Conservation (phyloP, 352 stramenopile genomes). For the Pythium guiyangense region DNA sequence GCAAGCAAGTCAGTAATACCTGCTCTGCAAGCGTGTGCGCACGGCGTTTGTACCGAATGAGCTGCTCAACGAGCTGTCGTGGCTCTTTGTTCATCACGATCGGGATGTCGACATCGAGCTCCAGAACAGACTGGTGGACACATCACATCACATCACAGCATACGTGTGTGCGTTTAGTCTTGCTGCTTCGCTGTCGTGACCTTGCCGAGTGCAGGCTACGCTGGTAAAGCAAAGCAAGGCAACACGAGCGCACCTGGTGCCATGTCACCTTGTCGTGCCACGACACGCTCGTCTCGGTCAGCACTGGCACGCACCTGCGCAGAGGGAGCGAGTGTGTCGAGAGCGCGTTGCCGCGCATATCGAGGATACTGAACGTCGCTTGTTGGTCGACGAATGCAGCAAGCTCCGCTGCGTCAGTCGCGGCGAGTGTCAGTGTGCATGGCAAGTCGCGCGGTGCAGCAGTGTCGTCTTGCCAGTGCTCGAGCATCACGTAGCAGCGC, state of each 20-base stretch:
- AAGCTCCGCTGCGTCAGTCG: constrained; percentile 20
- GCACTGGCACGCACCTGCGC: constrained; percentile 42
- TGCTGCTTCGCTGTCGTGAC: no score
- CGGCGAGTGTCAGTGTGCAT: constrained; percentile 26
- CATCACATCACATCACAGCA: background rate
- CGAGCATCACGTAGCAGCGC: constrained; percentile 17
- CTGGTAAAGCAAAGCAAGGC: background rate
- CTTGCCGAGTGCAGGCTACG: no score
- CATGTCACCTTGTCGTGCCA: constrained; percentile 32
- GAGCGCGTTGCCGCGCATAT: constrained; percentile 12
- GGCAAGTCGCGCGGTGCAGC: constrained; percentile 25
- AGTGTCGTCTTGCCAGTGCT: constrained; percentile 6
- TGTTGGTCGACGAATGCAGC: constrained; percentile 29
- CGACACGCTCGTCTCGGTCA: constrained; percentile 32
- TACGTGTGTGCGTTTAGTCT: background rate
- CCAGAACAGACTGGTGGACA: constrained; percentile 19
- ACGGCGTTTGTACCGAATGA: constrained; percentile 33
- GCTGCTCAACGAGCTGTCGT: constrained; percentile 33
- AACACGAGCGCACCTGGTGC: constrained; percentile 26
- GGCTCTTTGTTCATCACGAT: constrained; percentile 42
- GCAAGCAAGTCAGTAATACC: constrained; percentile 15
- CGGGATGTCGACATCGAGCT: no score
- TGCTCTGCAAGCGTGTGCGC: constrained; percentile 30
- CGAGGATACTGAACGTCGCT: constrained; percentile 35
- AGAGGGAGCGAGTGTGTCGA: constrained; percentile 32